phyloP scores from a whole-genome alignment of 2,329 filamentous ascomycete genomes.

The Alternaria burnsii region DNA sequence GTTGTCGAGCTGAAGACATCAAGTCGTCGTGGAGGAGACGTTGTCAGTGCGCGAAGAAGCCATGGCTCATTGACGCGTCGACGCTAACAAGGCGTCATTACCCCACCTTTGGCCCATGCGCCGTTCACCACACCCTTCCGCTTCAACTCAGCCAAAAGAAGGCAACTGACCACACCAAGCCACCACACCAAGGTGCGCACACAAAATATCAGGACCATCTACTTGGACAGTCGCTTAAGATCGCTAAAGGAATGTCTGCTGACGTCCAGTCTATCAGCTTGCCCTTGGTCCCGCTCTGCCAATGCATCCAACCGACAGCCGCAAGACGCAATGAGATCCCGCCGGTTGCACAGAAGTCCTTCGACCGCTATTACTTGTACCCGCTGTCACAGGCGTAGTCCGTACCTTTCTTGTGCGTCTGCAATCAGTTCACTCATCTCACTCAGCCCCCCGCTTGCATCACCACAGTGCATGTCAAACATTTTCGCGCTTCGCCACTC shows the following conservation, averaged over 20 bases:
- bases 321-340: background rate
- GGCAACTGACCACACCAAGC: constrained; percentile 21
- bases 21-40: background rate
- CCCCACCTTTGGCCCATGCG: constrained; percentile 13
- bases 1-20: background rate
- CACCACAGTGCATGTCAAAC: background rate
- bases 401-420: background rate
- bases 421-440: background rate
- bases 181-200: background rate
- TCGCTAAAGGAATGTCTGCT: background rate
- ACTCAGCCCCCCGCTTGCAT: background rate
- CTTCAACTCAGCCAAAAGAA: constrained; percentile 1
- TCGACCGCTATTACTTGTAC: background rate
- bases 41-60: background rate
- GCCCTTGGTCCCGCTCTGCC: constrained; percentile 8
- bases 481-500: background rate
- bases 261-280: background rate
- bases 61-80: background rate
- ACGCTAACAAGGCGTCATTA: constrained; percentile 5
- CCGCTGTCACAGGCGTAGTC: background rate
- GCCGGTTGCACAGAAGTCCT: constrained; percentile 2
- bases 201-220: background rate
- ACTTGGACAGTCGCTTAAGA: background rate
- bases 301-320: background rate
- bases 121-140: background rate